Percentiles rank a stretch among this genome's conserved stretches.
Conservation (phyloP, 2,329 filamentous ascomycete genomes). For the Aspergillus awamori region DNA sequence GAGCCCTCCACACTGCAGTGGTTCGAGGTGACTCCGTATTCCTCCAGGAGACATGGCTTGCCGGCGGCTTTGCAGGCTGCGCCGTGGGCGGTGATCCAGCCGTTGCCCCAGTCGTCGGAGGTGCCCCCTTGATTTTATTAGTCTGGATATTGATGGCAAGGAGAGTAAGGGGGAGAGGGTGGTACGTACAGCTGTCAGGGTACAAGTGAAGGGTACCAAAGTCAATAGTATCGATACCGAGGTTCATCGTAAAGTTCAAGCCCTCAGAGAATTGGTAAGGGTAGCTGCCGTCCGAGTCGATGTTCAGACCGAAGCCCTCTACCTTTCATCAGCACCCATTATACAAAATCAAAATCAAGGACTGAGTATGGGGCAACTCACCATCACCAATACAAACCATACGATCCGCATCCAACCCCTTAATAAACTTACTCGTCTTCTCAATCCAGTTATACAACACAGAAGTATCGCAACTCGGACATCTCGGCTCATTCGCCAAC, state of each 20-base stretch:
- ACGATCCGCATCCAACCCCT: slow-evolving; percentile 62
- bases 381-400: slow-evolving; percentile 65
- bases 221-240: slow-evolving; percentile 58
- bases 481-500: slow-evolving; percentile 67
- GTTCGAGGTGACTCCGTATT: slow-evolving; percentile 39
- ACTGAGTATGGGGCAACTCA: slow-evolving; percentile 10
- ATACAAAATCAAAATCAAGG: too few species aligned
- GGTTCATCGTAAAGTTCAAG: slow-evolving; percentile 54
- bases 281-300: slow-evolving; percentile 55
- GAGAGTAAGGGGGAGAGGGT: neutral
- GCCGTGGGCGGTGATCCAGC: slow-evolving; percentile 53
- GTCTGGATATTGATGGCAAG: neutral
- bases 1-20: slow-evolving; percentile 33
- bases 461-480: slow-evolving; percentile 60
- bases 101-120: slow-evolving; percentile 47
- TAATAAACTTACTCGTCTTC: slow-evolving; percentile 63
- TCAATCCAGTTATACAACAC: slow-evolving; percentile 64
- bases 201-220: slow-evolving; percentile 61
- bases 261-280: slow-evolving; percentile 57
- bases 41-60: slow-evolving; percentile 48
- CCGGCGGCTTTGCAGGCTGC: slow-evolving; percentile 39
- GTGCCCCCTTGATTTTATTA: slow-evolving; percentile 34
- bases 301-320: slow-evolving; percentile 59
- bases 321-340: neutral
- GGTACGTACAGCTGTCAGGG: slow-evolving; percentile 46